Conservation (phyloP, 1,284 basidiomycete species). For the Taiwanofungus camphoratus region DNA sequence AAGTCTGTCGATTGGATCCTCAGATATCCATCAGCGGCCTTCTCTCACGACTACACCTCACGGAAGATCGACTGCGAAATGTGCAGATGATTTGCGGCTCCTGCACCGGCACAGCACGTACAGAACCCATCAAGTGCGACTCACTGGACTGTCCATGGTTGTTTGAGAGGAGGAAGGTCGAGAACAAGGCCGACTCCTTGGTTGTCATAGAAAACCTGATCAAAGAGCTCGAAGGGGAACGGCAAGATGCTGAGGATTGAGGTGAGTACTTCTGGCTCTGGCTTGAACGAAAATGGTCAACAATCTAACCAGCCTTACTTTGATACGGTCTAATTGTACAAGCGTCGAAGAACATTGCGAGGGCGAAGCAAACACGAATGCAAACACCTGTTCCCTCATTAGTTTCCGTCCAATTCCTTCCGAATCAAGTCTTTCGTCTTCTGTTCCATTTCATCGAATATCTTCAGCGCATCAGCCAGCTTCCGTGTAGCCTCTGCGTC, state of each 20-base stretch:
- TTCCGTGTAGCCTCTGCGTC: conserved; percentile 38
- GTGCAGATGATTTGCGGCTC: conserved; percentile 66
- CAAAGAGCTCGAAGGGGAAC: conserved; percentile 21
- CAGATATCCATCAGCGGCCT: conserved; percentile 58
- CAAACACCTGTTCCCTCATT: neutral
- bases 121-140: conserved; percentile 68
- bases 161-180: conserved; percentile 66
- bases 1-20: conserved; percentile 49
- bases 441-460: conserved; percentile 39
- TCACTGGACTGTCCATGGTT: conserved; percentile 83
- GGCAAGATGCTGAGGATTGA: neutral
- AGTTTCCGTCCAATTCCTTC: conserved; percentile 12
- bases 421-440: conserved; percentile 33
- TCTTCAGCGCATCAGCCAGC: conserved; percentile 37
- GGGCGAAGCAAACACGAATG: neutral
- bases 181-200: conserved; percentile 49
- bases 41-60: conserved; percentile 48
- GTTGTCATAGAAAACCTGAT: conserved; percentile 31
- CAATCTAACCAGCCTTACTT: no score
- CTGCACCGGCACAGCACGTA: conserved; percentile 52
- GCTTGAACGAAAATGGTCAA: no score
- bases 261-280: no score
- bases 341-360: no score
- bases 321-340: no score
- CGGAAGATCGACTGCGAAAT: conserved; percentile 52